phyloP scores from a whole-genome alignment of 2,329 filamentous ascomycete species.

The Leptographium galeiforme region DNA sequence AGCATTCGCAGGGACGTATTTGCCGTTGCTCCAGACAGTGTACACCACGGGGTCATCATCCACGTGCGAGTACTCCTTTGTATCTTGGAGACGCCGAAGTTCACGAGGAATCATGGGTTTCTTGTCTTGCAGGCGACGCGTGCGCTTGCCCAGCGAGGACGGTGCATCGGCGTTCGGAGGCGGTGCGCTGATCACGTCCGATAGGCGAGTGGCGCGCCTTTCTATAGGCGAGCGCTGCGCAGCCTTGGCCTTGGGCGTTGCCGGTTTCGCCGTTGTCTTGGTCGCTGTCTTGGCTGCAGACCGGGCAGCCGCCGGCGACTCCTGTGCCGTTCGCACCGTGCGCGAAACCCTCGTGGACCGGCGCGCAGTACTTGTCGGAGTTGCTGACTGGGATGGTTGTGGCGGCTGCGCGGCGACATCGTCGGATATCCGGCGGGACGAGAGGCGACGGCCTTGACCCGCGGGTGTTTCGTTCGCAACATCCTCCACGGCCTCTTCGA shows the following conservation, averaged over 20 bases:
- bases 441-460: not conserved
- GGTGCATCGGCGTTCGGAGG: conserved; percentile 29
- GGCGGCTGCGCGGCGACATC: not conserved
- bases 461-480: not conserved
- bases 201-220: conserved; percentile 30
- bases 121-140: conserved; percentile 30
- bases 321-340: not conserved
- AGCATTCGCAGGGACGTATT: conserved; percentile 33
- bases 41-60: conserved; percentile 43
- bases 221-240: not conserved
- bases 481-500: not conserved
- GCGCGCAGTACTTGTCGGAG: not conserved
- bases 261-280: not conserved
- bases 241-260: not conserved
- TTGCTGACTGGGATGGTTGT: not conserved
- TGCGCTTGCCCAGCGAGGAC: conserved; percentile 46
- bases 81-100: conserved; percentile 44
- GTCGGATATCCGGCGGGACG: not conserved
- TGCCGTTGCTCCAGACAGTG: conserved; percentile 53
- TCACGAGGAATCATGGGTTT: conserved; percentile 28
- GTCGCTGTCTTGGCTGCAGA: not conserved
- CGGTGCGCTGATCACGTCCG: conserved; percentile 20
- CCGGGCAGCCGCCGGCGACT: not conserved
- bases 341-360: conserved; percentile 6
- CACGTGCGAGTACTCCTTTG: conserved; percentile 47